Percentiles rank a stretch among this genome's conserved stretches.
Conservation (phyloP, 768 basidiomycete species). For the Russula griseocarnosa region DNA sequence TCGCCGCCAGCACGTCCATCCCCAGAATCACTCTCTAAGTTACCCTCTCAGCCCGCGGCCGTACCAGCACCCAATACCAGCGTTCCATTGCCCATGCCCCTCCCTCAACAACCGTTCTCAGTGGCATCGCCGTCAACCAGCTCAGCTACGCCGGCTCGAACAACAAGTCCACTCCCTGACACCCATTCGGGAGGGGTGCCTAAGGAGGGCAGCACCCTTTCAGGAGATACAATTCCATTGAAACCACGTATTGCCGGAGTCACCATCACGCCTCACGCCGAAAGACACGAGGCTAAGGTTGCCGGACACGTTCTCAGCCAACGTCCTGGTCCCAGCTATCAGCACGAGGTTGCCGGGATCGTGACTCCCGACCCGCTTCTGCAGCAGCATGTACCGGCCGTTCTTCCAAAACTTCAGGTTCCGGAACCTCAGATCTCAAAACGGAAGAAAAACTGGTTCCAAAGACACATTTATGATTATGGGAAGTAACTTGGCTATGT, state of each 20-base stretch:
- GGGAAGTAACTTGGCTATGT: background rate
- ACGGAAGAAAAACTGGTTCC: background rate
- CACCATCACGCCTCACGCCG: too few relatives aligned
- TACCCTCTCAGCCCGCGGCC: background rate
- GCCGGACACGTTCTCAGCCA: too few relatives aligned
- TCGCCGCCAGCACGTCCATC: background rate
- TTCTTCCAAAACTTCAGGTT: background rate
- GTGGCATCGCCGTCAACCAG: too few relatives aligned
- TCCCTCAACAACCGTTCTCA: too few relatives aligned
- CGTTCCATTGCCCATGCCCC: background rate
- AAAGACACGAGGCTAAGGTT: background rate
- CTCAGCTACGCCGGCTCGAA: too few relatives aligned
- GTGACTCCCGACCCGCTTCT: background rate
- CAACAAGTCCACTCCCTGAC: background rate
- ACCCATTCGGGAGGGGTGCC: background rate
- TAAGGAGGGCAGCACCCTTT: background rate
- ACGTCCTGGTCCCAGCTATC: background rate
- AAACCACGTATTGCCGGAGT: too few relatives aligned
- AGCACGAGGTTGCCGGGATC: too few relatives aligned
- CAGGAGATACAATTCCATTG: too few relatives aligned
- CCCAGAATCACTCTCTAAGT: background rate
- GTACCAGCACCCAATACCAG: background rate
- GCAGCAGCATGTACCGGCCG: background rate
- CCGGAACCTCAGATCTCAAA: too few relatives aligned
- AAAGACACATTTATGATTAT: background rate